Evolutionary conservation across 306 rosid species (phyloP), one percentile per base, ranked within the genome.

Genomic region (Ochetophila trinervis): DNA sequence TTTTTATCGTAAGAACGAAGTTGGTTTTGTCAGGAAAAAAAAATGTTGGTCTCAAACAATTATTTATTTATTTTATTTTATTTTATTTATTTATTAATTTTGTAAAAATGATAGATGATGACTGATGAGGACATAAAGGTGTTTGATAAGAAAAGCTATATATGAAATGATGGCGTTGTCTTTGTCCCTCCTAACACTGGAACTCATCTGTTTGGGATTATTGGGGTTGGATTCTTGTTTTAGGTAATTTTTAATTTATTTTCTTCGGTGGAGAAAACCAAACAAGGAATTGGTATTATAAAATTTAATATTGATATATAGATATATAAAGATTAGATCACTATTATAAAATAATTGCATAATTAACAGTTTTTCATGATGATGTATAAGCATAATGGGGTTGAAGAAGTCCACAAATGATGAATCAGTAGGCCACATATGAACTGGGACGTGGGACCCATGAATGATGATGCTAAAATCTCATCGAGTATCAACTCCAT

Each of bases 91-190:
- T 65, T 53, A 20, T 5, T 60, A 57, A 22, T n/a, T n/a, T n/a
- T n/a, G n/a, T n/a, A 60, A 35, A 73, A 76, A 50, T 65, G 40
- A 19, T 51, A 69, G 87, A 86, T 85, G 82, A 83, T 86, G 88
- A 79, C 36, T 78, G 95, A 89, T 78, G 78, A 83, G 76, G 95
- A 88, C 95, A 88, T 86, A 86, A 91, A 88, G 96, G 59, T 59
- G 50, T 76, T 77, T 70, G 80, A 79, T 34, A 80, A 56, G 81
- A 68, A 83, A 80, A 80, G 74, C 53, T 83, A 56, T 60, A 21
- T 36, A 44, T 67, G 82, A 86, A 56, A 88, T 84, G 82, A 81
- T 88, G 89, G 81, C 74, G 36, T 70, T 68, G 78, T 73, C 70
- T 59, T 63, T 76, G 84, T 59, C 79, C 72, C 65, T 63, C 78